These are phyloP conservation scores for Hysterangium stoloniferum DNA, from an alignment of 768 basidiomycete species.

Conservation along the genomic window DNA sequence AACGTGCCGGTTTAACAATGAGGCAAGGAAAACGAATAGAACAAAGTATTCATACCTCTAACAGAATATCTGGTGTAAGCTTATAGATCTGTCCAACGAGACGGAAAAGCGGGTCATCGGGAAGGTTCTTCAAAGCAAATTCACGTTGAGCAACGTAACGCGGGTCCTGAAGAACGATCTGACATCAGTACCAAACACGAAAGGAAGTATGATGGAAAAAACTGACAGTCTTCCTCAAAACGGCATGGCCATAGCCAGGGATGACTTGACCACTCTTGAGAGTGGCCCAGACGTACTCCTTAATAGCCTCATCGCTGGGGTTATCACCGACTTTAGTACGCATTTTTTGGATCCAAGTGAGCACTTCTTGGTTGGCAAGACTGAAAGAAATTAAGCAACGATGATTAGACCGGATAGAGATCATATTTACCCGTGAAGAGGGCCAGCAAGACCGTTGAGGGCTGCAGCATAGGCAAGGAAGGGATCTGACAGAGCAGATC, in stretches of 20 bases:
- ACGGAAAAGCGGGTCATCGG: constrained; percentile 86
- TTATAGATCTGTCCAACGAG: constrained; percentile 86
- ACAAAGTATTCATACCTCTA: constrained; percentile 48
- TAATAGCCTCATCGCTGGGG: constrained; percentile 79
- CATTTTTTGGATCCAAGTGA: constrained; percentile 93
- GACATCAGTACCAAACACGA: constrained; percentile 36
- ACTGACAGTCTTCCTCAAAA: constrained; percentile 63
- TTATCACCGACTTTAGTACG: constrained; percentile 80
- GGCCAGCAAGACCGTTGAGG: constrained; percentile 93
- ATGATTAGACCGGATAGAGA: not conserved
- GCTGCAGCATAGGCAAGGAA: constrained; percentile 93
- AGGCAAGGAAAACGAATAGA: not conserved
- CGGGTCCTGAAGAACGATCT: constrained; percentile 58
- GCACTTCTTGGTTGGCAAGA: constrained; percentile 94
- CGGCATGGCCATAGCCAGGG: constrained; percentile 86
- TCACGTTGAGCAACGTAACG: constrained; percentile 87
- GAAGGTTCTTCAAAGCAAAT: constrained; percentile 80
- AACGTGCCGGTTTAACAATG: constrained; percentile 2
- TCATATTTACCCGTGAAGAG: constrained; percentile 65
- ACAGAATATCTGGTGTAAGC: constrained; percentile 83
- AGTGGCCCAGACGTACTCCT: constrained; percentile 92
- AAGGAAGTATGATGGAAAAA: constrained; percentile 17
- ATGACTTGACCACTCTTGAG: constrained; percentile 91
- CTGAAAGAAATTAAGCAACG: constrained; percentile 12
- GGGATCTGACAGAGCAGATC: constrained; percentile 93